A percentile compares a stretch with the other conserved stretches of the same genome.
Evolutionary conservation across 2,329 filamentous ascomycete genomes (phyloP).

Genomic region (Tolypocladium tropicale): DNA sequence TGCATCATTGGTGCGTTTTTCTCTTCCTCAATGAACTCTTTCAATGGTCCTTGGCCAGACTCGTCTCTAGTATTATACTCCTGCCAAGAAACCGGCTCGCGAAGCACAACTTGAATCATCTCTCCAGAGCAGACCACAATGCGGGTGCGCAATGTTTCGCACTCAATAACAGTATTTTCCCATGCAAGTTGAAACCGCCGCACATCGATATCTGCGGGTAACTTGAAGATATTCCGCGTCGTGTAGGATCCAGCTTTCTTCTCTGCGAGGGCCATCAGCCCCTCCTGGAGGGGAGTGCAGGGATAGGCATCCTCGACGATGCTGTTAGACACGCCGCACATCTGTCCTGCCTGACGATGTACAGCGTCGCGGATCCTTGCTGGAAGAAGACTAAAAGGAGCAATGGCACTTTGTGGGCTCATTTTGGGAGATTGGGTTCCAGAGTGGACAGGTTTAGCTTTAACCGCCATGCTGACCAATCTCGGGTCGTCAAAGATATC

Average conservation of each 20-base stretch:
- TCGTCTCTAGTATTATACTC: neutral
- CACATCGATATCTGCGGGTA: conserved; percentile 10
- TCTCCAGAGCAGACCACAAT: neutral
- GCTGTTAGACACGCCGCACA: conserved; percentile 1
- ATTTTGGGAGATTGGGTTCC: neutral
- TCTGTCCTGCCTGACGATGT: neutral
- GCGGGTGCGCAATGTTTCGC: neutral
- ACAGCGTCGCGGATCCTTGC: neutral
- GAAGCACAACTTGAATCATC: neutral
- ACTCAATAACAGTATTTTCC: conserved; percentile 5
- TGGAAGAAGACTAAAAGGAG: neutral
- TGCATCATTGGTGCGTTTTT: neutral
- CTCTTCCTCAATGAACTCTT: neutral
- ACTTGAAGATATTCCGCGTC: conserved; percentile 14
- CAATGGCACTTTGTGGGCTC: neutral
- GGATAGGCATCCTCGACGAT: conserved; percentile 22
- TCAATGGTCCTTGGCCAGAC: neutral
- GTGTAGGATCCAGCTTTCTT: conserved; percentile 26
- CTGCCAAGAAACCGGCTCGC: neutral
- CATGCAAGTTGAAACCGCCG: conserved; percentile 17
- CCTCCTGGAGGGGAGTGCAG: conserved; percentile 29
- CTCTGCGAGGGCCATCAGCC: conserved; percentile 24
- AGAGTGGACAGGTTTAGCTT: neutral
- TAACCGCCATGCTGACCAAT: neutral
- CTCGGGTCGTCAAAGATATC: neutral